phyloP scores from a whole-genome alignment of 2,329 filamentous ascomycete genomes.

The Alternaria arborescens region DNA sequence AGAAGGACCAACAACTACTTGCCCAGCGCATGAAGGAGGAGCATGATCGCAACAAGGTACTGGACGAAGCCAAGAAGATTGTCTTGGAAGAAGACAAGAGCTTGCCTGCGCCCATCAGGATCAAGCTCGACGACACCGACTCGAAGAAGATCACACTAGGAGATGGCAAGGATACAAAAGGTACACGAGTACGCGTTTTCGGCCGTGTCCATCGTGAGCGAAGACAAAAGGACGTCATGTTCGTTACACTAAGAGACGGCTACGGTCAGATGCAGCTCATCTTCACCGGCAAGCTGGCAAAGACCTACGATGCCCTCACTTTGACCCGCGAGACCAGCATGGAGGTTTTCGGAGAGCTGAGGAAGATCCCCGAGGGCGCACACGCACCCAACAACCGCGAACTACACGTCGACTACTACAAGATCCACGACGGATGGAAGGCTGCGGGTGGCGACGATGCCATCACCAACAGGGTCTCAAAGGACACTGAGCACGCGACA shows the following conservation, averaged over 20 bases:
- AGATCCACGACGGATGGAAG: conserved; percentile 70
- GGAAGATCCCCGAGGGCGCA: conserved; percentile 77
- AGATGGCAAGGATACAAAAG: conserved; percentile 63
- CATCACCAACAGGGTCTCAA: conserved; percentile 82
- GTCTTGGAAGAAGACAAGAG: conserved; percentile 73
- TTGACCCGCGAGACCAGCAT: conserved; percentile 89
- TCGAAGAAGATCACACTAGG: conserved; percentile 64
- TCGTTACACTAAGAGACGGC: conserved; percentile 85
- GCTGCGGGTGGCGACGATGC: conserved; percentile 89
- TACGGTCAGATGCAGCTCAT: conserved; percentile 87
- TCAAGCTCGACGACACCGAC: conserved; percentile 78
- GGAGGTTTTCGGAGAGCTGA: conserved; percentile 83
- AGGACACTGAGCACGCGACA: conserved; percentile 73
- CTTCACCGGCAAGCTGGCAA: conserved; percentile 80
- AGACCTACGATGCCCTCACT: conserved; percentile 89
- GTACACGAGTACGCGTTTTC: conserved; percentile 78
- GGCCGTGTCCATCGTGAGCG: conserved; percentile 85
- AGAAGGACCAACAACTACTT: conserved; percentile 77
- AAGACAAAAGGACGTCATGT: conserved; percentile 83
- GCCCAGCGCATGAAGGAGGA: conserved; percentile 77
- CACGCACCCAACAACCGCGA: conserved; percentile 86
- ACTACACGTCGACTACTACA: conserved; percentile 89
- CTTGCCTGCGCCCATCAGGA: conserved; percentile 76
- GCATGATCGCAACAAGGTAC: conserved; percentile 72
- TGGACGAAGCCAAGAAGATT: conserved; percentile 86